Evolutionary conservation across 257 asterid species (phyloP).

Genomic region (Voacanga thouarsii): DNA sequence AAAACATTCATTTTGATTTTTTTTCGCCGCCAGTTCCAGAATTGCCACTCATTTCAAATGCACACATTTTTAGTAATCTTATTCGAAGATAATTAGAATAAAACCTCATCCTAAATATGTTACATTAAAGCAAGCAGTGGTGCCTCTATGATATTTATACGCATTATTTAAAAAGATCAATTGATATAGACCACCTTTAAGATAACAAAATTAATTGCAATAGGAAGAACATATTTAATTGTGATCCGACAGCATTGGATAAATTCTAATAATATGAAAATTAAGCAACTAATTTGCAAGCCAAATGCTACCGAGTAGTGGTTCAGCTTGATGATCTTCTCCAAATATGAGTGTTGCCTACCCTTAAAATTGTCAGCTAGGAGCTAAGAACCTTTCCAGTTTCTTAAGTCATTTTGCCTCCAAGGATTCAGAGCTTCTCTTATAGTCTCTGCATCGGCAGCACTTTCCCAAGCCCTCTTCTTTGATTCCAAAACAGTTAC

Average conservation of each 20-base stretch:
- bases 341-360: neutral
- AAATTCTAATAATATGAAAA: neutral
- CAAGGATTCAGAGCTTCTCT: constrained; percentile 97
- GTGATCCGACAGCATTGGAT: neutral
- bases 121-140: too few relatives aligned
- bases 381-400: constrained; percentile 35
- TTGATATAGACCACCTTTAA: too few relatives aligned
- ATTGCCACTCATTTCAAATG: too few relatives aligned
- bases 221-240: neutral
- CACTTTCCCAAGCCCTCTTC: constrained; percentile 76
- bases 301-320: too few relatives aligned
- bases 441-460: constrained; percentile 77
- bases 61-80: too few relatives aligned
- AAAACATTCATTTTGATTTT: too few relatives aligned
- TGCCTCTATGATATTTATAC: too few relatives aligned
- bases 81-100: too few relatives aligned
- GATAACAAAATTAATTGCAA: too few relatives aligned
- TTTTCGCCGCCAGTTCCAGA: too few relatives aligned
- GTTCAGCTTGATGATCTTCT: constrained; percentile 1
- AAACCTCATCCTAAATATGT: too few relatives aligned
- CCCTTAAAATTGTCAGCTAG: neutral
- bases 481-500: constrained; percentile 84
- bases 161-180: too few relatives aligned
- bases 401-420: constrained; percentile 49
- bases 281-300: neutral